Evolutionary conservation across 2,329 filamentous ascomycete species (phyloP).

Genomic region (Calonectria pseudoreteaudii): DNA sequence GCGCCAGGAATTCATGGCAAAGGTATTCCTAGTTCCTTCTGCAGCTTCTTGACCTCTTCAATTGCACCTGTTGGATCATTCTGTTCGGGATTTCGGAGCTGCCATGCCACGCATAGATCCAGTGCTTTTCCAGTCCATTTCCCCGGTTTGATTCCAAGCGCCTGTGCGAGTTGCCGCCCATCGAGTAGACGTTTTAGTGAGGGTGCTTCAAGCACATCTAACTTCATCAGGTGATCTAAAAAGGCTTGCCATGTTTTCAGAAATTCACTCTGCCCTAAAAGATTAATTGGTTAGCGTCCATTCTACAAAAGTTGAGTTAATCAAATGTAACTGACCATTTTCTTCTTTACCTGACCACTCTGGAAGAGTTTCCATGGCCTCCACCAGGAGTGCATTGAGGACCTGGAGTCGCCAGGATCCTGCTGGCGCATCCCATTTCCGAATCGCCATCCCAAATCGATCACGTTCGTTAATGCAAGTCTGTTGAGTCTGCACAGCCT

Average conservation of each 20-base stretch:
- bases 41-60: slow-evolving; percentile 66
- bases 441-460: slow-evolving; percentile 78
- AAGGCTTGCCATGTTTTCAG: slow-evolving; percentile 65
- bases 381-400: slow-evolving; percentile 74
- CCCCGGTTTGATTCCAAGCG: slow-evolving; percentile 77
- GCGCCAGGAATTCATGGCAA: neutral
- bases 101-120: slow-evolving; percentile 87
- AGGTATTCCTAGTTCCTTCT: slow-evolving; percentile 62
- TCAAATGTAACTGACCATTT: slow-evolving; percentile 51
- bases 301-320: neutral
- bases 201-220: slow-evolving; percentile 69
- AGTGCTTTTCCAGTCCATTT: slow-evolving; percentile 87
- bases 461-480: slow-evolving; percentile 67
- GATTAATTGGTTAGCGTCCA: slow-evolving; percentile 29
- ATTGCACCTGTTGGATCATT: slow-evolving; percentile 70
- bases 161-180: slow-evolving; percentile 77
- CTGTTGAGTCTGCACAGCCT: slow-evolving; percentile 60
- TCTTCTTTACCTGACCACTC: slow-evolving; percentile 44
- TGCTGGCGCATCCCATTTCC: slow-evolving; percentile 73
- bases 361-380: slow-evolving; percentile 60
- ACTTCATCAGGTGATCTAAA: slow-evolving; percentile 63
- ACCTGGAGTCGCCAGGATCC: slow-evolving; percentile 79
- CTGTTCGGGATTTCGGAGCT: slow-evolving; percentile 80
- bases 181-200: slow-evolving; percentile 75
- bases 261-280: slow-evolving; percentile 57